Evolutionary conservation across 202 grass and related monocot genomes (phyloP), one percentile per base, ranked within the genome.

Genomic region (Digitaria exilis): DNA sequence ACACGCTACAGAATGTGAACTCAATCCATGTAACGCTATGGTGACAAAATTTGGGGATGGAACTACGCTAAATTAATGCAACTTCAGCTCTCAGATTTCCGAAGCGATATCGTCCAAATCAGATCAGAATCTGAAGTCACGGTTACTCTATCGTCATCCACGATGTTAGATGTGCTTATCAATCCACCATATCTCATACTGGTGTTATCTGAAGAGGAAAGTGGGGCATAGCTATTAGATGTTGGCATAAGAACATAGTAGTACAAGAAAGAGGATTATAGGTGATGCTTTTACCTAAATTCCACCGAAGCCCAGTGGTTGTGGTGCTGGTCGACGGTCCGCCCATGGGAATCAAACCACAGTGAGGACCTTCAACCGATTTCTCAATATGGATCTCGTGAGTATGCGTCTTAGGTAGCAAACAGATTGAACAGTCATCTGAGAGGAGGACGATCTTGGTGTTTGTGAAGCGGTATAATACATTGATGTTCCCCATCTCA

Each of bases 401-500:
- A 9, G 15, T 68, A 51, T 95, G 87, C 1, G 90, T 90, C 69
- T 79, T 98, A 6, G 96, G 90, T 10, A 98, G 89, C 67, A 98
- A 80, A 71, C 90, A 90, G 31, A 98, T 93, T 62, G 89, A 77
- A 28, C 87, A 95, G 48, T 98, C 92, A 29, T 98, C 87, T n/a
- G 93, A 98, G 17, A 98, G 82, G 14, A 98, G 90, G 72, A 98
- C 32, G 30, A 98, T 92, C 65, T 42, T 89, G 77, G 65, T 76
- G 60, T 72, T 81, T 71, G 96, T 86, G 61, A 95, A 98, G 29
- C 49, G 83, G 84, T 92, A 82, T 39, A 98, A 32, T 0, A 98
- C 91, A 62, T 98, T 98, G 81, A 98, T 93, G 81, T 98, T 98
- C 48, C 93, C 96, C 82, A 91, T 92, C 76, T 98, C 96, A 80